Conservation (phyloP, 306 rosid genomes). For the Coriaria nepalensis region DNA sequence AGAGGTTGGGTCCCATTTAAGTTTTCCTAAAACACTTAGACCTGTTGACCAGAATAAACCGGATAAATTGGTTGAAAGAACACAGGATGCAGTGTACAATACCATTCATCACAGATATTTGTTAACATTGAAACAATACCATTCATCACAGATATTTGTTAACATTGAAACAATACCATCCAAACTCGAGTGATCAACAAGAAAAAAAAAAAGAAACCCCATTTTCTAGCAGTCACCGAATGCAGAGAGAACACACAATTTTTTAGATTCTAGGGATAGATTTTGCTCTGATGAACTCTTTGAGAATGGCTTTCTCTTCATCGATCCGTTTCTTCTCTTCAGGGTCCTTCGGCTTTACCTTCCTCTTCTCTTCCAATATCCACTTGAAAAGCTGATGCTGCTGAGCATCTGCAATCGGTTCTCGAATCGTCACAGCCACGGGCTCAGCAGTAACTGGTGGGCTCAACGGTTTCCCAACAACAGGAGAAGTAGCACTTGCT, state of each 20-base stretch:
- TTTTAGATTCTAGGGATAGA: conserved; percentile 53
- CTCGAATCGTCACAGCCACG: conserved; percentile 28
- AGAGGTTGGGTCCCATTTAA: too few relatives aligned
- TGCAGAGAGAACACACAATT: too few relatives aligned
- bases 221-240: conserved; percentile 5
- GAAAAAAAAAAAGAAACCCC: conserved; percentile 1
- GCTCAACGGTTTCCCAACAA: conserved; percentile 22
- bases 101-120: too few relatives aligned
- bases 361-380: conserved; percentile 90
- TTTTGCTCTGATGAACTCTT: conserved; percentile 60
- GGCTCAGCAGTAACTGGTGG: conserved; percentile 26
- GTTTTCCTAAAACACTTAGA: too few relatives aligned
- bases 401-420: conserved; percentile 62
- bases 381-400: conserved; percentile 74
- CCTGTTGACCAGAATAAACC: too few relatives aligned
- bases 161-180: too few relatives aligned
- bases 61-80: too few relatives aligned
- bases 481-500: conserved; percentile 18
- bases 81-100: too few relatives aligned
- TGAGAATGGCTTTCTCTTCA: conserved; percentile 84
- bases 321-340: conserved; percentile 66
- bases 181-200: conserved; percentile 10
- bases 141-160: too few relatives aligned
- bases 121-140: too few relatives aligned
- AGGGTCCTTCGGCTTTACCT: conserved; percentile 51